Evolutionary conservation across 352 stramenopile species (phyloP), one percentile per base, ranked within the genome.

Genomic region (Saprolegnia diclina): DNA sequence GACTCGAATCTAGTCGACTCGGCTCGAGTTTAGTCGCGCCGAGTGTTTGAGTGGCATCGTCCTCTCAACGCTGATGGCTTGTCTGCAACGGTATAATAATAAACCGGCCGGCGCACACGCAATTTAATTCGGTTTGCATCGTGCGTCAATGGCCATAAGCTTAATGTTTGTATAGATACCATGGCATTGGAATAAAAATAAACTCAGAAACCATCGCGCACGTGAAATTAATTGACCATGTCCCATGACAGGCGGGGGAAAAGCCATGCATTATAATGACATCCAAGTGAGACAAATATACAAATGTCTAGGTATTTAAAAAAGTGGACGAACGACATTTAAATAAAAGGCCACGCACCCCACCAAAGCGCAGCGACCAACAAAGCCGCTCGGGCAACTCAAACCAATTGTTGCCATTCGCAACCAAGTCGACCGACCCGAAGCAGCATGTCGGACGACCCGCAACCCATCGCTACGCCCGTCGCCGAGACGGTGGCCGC

Each of bases 361-460:
- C 29, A 35, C 29, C 29, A 35, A 35, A 35, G 29, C 29, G 29
- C 16, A 11, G 26, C 14, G 35, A 48, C 10, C 16, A 48, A 48
- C 26, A 48, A 48, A 65, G 46, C 35, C 21, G 18, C 14, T 21
- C 29, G 37, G 52, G 57, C 57, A 55, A 66, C 57, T 40, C 57
- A 55, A 48, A 66, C 57, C 57, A 66, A 66, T 56, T 53, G 50
- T 63, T 63, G 40, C 55, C 55, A 19, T 5, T 48, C 9, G 24
- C 57, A 14, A 35, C 35, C 57, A 55, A 54, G 57, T 66, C 57
- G 14, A 38, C 52, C 57, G 57, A 66, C 4, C 13, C 42, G 7
- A 45, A 14, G 42, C 4, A n/a, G 42, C 11, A 48, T 14, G 18
- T n/a, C 13, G 13, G 13, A n/a, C 42, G 29, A 35, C 2, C 29